Evolutionary conservation across 805 yeast genomes (phyloP).

Genomic region (Kodamaea kakaduensis): DNA sequence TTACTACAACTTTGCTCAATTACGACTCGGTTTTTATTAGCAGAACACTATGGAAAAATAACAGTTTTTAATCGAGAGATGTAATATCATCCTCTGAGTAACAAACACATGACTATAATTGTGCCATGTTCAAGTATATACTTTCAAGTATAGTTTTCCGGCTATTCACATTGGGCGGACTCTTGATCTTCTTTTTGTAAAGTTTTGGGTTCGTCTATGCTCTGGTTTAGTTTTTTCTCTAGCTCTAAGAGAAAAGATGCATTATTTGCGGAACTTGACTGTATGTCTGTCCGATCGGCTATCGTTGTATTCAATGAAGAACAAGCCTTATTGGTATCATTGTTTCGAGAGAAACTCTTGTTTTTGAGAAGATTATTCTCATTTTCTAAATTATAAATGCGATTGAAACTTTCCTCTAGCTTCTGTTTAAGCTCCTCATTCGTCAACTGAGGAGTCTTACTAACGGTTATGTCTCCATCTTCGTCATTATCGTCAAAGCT

Average conservation of each 20-base stretch:
- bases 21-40: no score
- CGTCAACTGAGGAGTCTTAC: constrained; percentile 17
- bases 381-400: constrained; percentile 31
- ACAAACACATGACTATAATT: not conserved
- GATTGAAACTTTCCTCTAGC: constrained; percentile 37
- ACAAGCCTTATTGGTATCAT: not conserved
- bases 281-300: not conserved
- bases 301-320: not conserved
- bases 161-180: no score
- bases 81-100: constrained; percentile 1
- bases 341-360: constrained; percentile 1
- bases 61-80: not conserved
- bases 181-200: constrained; percentile 4
- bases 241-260: constrained; percentile 17
- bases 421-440: constrained; percentile 31
- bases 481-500: constrained; percentile 24
- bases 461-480: constrained; percentile 2
- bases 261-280: not conserved
- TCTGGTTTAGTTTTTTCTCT: constrained; percentile 15
- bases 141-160: no score
- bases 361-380: constrained; percentile 23
- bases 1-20: no score
- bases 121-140: no score
- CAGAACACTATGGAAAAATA: no score
- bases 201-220: not conserved